Percentiles rank a stretch among this genome's conserved stretches.
Conservation (phyloP, 805 yeast genomes). For the Pichia gijzeniarum region DNA sequence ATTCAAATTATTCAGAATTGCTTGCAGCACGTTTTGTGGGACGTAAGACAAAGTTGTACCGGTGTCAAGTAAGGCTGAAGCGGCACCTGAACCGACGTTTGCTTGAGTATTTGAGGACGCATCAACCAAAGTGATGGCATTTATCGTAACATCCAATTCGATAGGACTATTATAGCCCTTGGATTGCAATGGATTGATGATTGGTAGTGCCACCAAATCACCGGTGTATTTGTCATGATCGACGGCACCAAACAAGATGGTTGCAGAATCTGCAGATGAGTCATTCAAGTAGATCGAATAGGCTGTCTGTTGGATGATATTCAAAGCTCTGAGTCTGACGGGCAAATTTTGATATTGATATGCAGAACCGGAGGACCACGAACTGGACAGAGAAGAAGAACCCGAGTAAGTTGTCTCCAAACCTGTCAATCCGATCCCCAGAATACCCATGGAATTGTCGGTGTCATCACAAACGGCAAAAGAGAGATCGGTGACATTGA, state of each 20-base stretch:
- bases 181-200: constrained; percentile 37
- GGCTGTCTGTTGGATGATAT: constrained; percentile 45
- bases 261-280: constrained; percentile 37
- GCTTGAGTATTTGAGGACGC: constrained; percentile 12
- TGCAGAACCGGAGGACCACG: background rate
- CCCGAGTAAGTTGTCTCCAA: constrained; percentile 51
- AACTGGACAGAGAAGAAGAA: constrained; percentile 11
- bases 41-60: constrained; percentile 49
- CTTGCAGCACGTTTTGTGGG: constrained; percentile 30
- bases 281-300: constrained; percentile 59
- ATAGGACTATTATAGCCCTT: constrained; percentile 35
- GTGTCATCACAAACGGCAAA: constrained; percentile 70
- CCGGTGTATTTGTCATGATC: constrained; percentile 61
- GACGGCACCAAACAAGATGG: constrained; percentile 66
- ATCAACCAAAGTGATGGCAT: constrained; percentile 26
- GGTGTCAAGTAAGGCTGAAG: constrained; percentile 46
- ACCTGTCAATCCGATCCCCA: constrained; percentile 66
- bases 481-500: constrained; percentile 43
- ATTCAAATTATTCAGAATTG: constrained; percentile 27
- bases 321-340: constrained; percentile 46
- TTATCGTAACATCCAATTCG: constrained; percentile 43
- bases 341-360: constrained; percentile 65
- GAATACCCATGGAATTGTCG: constrained; percentile 60
- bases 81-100: constrained; percentile 22
- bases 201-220: constrained; percentile 41